Percentiles rank a stretch among this genome's conserved stretches.
Conservation (phyloP, 495 filamentous ascomycete genomes). For the Aspergillus sparsus region DNA sequence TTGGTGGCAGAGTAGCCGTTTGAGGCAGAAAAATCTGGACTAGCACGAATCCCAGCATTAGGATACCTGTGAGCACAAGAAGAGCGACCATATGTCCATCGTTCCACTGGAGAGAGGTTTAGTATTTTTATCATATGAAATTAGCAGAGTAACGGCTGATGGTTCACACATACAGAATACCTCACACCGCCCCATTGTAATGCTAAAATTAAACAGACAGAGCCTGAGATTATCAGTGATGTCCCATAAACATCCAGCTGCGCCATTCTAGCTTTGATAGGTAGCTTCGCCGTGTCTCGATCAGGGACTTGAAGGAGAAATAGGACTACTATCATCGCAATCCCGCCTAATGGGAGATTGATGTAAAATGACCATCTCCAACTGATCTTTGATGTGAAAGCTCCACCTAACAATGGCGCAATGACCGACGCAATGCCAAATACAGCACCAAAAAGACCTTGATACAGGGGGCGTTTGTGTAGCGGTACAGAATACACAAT, state of each 20-base stretch:
- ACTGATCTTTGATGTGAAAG: slow-evolving; percentile 55
- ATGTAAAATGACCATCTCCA: slow-evolving; percentile 89
- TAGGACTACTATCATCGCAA: slow-evolving; percentile 56
- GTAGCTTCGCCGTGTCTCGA: slow-evolving; percentile 7
- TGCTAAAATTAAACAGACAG: slow-evolving; percentile 40
- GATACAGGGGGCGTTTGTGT: slow-evolving; percentile 61
- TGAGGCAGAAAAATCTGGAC: slow-evolving; percentile 26
- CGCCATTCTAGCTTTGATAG: slow-evolving; percentile 26
- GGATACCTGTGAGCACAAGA: slow-evolving; percentile 34
- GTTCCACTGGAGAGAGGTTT: slow-evolving; percentile 23
- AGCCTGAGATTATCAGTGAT: slow-evolving; percentile 30
- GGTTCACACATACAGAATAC: slow-evolving; percentile 16
- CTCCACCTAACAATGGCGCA: slow-evolving; percentile 63
- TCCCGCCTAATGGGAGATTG: slow-evolving; percentile 67
- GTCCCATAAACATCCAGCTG: slow-evolving; percentile 37
- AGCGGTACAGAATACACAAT: slow-evolving; percentile 56
- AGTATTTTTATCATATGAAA: neutral
- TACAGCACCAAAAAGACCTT: slow-evolving; percentile 64
- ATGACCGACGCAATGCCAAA: slow-evolving; percentile 68
- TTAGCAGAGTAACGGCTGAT: neutral
- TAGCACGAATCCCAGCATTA: slow-evolving; percentile 34
- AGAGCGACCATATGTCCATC: slow-evolving; percentile 31
- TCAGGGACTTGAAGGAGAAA: slow-evolving; percentile 48
- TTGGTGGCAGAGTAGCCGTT: neutral
- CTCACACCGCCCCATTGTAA: slow-evolving; percentile 44